Conservation (phyloP, 805 yeast genomes). For the Starmerella bacillaris region DNA sequence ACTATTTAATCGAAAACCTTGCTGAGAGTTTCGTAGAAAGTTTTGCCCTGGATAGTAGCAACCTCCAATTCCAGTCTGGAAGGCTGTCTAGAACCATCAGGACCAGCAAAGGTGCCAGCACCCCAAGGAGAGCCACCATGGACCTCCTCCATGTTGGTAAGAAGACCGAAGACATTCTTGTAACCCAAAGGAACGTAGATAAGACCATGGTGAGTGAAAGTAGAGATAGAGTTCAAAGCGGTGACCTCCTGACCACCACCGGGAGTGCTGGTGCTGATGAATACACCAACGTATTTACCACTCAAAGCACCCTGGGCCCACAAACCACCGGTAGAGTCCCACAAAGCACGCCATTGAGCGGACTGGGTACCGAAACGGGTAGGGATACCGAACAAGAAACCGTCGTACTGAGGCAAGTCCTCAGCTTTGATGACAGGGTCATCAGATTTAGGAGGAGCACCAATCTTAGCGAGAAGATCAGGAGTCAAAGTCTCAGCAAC, state of each 20-base stretch:
- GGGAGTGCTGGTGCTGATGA: constrained; percentile 50
- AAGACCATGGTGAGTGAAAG: constrained; percentile 60
- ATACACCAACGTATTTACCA: constrained; percentile 61
- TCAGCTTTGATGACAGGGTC: constrained; percentile 42
- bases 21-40: constrained; percentile 34
- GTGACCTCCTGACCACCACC: constrained; percentile 73
- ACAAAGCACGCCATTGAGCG: constrained; percentile 56
- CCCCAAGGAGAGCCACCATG: constrained; percentile 85
- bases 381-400: constrained; percentile 60
- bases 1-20: too few species aligned
- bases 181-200: constrained; percentile 64
- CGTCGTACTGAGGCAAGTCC: constrained; percentile 46
- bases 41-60: constrained; percentile 49
- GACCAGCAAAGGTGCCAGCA: constrained; percentile 60
- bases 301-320: constrained; percentile 55
- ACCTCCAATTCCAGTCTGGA: constrained; percentile 43
- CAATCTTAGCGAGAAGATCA: constrained; percentile 41
- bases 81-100: constrained; percentile 59
- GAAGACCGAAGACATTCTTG: constrained; percentile 35
- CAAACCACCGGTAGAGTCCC: constrained; percentile 60
- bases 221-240: constrained; percentile 37
- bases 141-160: constrained; percentile 42
- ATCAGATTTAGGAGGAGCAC: constrained; percentile 36
- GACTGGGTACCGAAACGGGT: constrained; percentile 64
- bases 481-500: constrained; percentile 59